Evolutionary conservation across 176 grass and related monocot genomes (phyloP).

Genomic region (Bromus sterilis): DNA sequence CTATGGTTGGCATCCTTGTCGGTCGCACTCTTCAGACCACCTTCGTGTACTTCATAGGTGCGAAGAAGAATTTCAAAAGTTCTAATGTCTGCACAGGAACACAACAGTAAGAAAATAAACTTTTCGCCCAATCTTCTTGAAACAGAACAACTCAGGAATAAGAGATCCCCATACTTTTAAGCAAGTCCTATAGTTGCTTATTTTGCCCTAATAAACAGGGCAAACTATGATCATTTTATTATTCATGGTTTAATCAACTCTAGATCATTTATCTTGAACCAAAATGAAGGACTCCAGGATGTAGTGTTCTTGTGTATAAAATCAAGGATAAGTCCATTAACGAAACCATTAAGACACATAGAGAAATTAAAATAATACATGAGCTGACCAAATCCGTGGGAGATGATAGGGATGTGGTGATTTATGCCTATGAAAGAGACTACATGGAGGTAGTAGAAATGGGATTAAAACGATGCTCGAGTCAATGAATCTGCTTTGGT

Average conservation of each 20-base stretch:
- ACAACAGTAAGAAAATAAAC: neutral
- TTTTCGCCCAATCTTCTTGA: neutral
- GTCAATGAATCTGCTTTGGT: neutral
- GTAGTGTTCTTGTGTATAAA: neutral
- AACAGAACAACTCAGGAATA: neutral
- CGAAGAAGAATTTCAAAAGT: conserved; percentile 89
- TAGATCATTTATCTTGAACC: neutral
- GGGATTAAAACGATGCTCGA: neutral
- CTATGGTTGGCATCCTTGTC: conserved; percentile 19
- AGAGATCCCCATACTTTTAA: neutral
- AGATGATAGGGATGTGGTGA: neutral
- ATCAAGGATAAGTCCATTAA: neutral
- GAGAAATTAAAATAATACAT: neutral
- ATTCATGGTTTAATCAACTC: neutral
- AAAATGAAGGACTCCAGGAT: neutral
- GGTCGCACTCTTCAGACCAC: conserved; percentile 11
- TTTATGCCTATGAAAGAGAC: neutral
- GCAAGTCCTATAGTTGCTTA: neutral
- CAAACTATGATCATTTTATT: neutral
- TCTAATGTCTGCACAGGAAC: conserved; percentile 68
- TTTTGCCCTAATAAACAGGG: neutral
- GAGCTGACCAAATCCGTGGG: neutral
- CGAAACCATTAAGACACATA: neutral
- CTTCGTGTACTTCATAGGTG: conserved; percentile 60
- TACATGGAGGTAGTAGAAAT: neutral